phyloP scores from a whole-genome alignment of 108 stramenopile species.

The Skeletonema grethae region DNA sequence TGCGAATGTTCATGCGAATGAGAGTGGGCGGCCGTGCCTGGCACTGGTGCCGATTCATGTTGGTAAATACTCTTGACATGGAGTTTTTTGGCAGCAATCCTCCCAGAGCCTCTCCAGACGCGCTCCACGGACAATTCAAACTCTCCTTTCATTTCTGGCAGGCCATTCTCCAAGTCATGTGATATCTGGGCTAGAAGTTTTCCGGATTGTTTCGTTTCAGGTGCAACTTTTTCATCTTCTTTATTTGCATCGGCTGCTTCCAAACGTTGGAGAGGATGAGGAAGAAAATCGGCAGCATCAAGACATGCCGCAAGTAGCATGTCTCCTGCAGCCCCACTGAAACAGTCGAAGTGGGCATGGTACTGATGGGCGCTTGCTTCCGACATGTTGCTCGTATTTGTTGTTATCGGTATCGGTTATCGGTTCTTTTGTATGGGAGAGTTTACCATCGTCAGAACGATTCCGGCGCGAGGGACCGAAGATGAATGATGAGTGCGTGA shows the following conservation, averaged over 20 bases:
- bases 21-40: slow-evolving; percentile 22
- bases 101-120: slow-evolving; percentile 68
- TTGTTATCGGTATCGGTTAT: no score
- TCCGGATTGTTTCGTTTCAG: slow-evolving; percentile 16
- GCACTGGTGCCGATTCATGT: slow-evolving; percentile 73
- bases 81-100: slow-evolving; percentile 71
- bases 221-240: not conserved
- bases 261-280: slow-evolving; percentile 7
- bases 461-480: no score
- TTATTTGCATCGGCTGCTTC: slow-evolving; percentile 7
- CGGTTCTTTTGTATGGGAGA: no score
- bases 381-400: no score
- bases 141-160: slow-evolving; percentile 71
- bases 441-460: no score
- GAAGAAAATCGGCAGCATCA: slow-evolving; percentile 61
- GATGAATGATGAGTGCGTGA: no score
- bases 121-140: slow-evolving; percentile 50
- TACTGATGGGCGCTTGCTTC: not conserved
- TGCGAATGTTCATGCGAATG: slow-evolving; percentile 16
- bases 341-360: slow-evolving; percentile 85
- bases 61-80: slow-evolving; percentile 62
- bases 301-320: slow-evolving; percentile 83
- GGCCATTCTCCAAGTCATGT: slow-evolving; percentile 52
- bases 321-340: slow-evolving; percentile 86
- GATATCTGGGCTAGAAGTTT: slow-evolving; percentile 45